Evolutionary conservation across 441 rosid genomes (phyloP), one percentile per base, ranked within the genome.

Genomic region (Oxalis stricta): DNA sequence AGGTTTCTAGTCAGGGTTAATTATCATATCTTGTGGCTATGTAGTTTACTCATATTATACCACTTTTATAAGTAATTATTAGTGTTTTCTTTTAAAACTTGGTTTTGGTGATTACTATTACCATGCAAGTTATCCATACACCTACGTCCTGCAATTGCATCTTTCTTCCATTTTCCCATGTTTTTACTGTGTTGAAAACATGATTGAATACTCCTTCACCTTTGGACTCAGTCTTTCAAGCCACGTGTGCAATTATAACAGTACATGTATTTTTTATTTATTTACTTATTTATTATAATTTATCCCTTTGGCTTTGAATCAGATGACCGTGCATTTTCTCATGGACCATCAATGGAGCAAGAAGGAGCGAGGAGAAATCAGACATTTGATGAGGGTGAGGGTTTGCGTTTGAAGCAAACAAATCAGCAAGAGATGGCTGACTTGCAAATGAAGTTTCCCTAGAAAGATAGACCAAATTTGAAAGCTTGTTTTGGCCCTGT

Each of bases 291-390:
- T n/a, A n/a, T n/a, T n/a, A n/a, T n/a, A n/a, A n/a, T n/a, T n/a
- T n/a, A n/a, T n/a, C n/a, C n/a, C n/a, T 58, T 44, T 64, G 66
- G 41, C 30, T 61, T 48, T 38, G 55, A 46, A 70, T 46, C 83
- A 75, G 84, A 76, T 58, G 71, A 59, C 13, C 71, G 48, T 31
- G 70, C 29, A 15, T 52, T 41, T 46, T 52, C 70, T 16, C 71
- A 46, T 12, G 71, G 55, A 22, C 61, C 49, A 41, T 29, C 70
- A 18, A 38, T 24, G 55, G 69, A 48, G 50, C 58, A 52, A 49
- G 71, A 64, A 23, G 48, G 42, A 44, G 69, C 59, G 15, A 61
- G 72, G 77, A 55, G 61, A 41, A 68, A 64, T 53, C 39, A 54
- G 33, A 55, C 31, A 33, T 51, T 33, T 22, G 64, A 56, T 43